Conservation (phyloP, 2,329 filamentous ascomycete genomes). For the Scytalidium sp. region DNA sequence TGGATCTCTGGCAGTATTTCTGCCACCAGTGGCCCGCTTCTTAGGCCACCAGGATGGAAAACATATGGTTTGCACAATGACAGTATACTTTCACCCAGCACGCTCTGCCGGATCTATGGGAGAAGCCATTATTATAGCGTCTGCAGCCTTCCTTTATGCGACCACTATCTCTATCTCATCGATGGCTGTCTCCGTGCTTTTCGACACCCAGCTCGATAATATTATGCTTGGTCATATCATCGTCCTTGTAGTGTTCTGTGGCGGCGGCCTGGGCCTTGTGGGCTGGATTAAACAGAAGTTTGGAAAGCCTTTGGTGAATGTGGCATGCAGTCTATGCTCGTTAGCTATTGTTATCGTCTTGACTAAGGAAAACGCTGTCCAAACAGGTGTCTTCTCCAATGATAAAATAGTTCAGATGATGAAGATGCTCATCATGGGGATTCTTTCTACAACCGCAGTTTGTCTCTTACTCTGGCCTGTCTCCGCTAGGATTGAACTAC, state of each 20-base stretch:
- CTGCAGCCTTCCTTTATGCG: constrained; percentile 76
- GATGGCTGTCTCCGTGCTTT: constrained; percentile 84
- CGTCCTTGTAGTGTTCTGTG: constrained; percentile 79
- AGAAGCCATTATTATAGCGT: constrained; percentile 74
- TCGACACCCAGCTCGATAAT: constrained; percentile 63
- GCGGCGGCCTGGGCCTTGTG: constrained; percentile 81
- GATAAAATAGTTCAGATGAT: constrained; percentile 79
- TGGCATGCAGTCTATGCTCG: constrained; percentile 80
- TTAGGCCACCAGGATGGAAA: constrained; percentile 85
- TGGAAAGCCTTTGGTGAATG: constrained; percentile 76
- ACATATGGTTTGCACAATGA: constrained; percentile 89
- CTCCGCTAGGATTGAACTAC: constrained; percentile 71
- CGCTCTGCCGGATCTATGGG: constrained; percentile 86
- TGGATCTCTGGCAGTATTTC: constrained; percentile 83
- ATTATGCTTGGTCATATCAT: constrained; percentile 73
- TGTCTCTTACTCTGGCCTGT: constrained; percentile 77
- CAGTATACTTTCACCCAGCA: constrained; percentile 92
- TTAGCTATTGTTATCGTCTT: constrained; percentile 86
- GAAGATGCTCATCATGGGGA: constrained; percentile 80
- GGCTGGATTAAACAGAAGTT: constrained; percentile 83
- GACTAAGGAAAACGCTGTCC: constrained; percentile 87
- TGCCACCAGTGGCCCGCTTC: constrained; percentile 66
- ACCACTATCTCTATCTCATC: constrained; percentile 74
- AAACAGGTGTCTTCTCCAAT: constrained; percentile 76
- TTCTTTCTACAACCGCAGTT: constrained; percentile 66